Percentiles rank a stretch among this genome's conserved stretches.
Evolutionary conservation across 805 yeast species (phyloP).

Genomic region (Cyberlindnera misumaiensis): DNA sequence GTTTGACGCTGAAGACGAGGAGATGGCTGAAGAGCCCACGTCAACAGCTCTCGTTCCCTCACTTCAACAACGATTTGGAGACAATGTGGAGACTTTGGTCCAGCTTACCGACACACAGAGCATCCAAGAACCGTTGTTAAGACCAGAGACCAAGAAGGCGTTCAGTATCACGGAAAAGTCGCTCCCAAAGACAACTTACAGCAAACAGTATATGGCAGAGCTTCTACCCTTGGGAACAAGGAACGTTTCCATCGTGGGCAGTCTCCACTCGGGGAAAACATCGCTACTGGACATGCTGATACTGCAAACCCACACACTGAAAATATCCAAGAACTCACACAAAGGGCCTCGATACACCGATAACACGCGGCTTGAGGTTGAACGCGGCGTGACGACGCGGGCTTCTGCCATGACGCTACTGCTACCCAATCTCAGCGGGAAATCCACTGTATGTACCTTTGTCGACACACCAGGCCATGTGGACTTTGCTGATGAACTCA

Average conservation of each 20-base stretch:
- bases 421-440: constrained; percentile 42
- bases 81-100: constrained; percentile 59
- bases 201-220: constrained; percentile 54
- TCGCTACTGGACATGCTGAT: constrained; percentile 65
- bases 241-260: constrained; percentile 76
- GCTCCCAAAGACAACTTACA: constrained; percentile 55
- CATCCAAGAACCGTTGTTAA: constrained; percentile 57
- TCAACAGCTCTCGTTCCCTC: constrained; percentile 28
- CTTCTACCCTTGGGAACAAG: constrained; percentile 59
- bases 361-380: constrained; percentile 59
- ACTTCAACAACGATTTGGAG: constrained; percentile 43
- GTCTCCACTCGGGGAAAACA: constrained; percentile 82
- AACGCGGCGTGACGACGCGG: constrained; percentile 64
- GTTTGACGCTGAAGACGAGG: constrained; percentile 18
- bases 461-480: constrained; percentile 92
- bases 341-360: constrained; percentile 73
- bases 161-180: constrained; percentile 43
- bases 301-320: constrained; percentile 49
- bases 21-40: constrained; percentile 10
- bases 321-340: constrained; percentile 51
- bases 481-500: constrained; percentile 72
- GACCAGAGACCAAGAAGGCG: constrained; percentile 37
- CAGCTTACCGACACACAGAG: constrained; percentile 47
- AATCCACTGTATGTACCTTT: constrained; percentile 54
- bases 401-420: constrained; percentile 56